A percentile compares a stretch with the other conserved stretches of the same genome.
Conservation (phyloP, 176 grass and related monocot species). For the Phoenix roebelenii region DNA sequence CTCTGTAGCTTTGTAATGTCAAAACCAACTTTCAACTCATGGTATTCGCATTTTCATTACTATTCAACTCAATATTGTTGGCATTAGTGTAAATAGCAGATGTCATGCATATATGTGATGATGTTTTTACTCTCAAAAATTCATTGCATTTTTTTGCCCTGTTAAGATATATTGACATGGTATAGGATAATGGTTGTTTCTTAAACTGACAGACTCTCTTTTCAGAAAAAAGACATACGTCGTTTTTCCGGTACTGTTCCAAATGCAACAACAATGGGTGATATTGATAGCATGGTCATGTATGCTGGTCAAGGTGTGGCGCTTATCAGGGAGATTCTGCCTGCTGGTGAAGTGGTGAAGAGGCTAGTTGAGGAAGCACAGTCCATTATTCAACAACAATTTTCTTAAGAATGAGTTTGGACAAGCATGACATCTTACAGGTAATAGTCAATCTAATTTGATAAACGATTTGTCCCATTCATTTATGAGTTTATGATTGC, state of each 20-base stretch:
- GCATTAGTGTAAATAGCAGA: too few species aligned
- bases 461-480: neutral
- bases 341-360: conserved; percentile 60
- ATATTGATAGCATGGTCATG: conserved; percentile 73
- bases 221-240: conserved; percentile 55
- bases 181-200: too few species aligned
- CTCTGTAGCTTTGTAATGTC: too few species aligned
- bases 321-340: conserved; percentile 64
- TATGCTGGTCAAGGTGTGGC: conserved; percentile 74
- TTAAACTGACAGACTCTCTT: neutral
- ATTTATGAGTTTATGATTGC: neutral
- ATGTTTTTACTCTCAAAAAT: too few species aligned
- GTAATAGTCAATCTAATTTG: neutral
- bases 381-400: conserved; percentile 29
- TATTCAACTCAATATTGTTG: too few species aligned
- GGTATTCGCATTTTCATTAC: too few species aligned
- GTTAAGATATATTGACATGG: too few species aligned
- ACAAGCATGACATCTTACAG: neutral
- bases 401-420: conserved; percentile 6
- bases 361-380: conserved; percentile 54
- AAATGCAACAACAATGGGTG: conserved; percentile 61
- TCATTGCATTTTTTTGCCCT: too few species aligned
- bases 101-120: too few species aligned
- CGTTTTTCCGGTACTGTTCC: conserved; percentile 68
- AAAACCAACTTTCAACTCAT: too few species aligned